Evolutionary conservation across 768 basidiomycete genomes (phyloP).

Genomic region (Asterophora lycoperdoides): DNA sequence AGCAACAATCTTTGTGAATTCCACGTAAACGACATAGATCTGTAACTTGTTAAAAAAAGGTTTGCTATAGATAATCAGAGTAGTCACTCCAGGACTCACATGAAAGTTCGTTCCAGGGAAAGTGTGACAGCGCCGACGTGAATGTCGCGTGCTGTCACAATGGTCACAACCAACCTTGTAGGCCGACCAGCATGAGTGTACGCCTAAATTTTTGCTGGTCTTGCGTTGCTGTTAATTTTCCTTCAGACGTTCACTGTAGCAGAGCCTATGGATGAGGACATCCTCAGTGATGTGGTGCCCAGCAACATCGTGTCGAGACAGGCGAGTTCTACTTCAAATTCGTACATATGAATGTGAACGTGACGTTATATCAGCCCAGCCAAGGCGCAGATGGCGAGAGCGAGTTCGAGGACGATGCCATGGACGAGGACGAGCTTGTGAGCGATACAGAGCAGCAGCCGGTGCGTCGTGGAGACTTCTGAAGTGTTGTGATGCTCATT

Average conservation of each 20-base stretch:
- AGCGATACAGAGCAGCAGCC: conserved; percentile 45
- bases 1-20: too few relatives aligned
- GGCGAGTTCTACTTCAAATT: conserved; percentile 35
- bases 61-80: too few relatives aligned
- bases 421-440: conserved; percentile 60
- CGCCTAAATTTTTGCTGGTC: conserved; percentile 8
- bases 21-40: too few relatives aligned
- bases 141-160: conserved; percentile 17
- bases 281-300: conserved; percentile 86
- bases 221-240: background rate
- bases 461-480: conserved; percentile 22
- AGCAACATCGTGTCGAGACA: conserved; percentile 89
- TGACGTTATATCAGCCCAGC: conserved; percentile 38
- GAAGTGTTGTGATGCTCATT: conserved; percentile 4
- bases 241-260: conserved; percentile 36
- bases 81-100: too few relatives aligned
- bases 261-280: conserved; percentile 61
- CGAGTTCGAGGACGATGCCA: conserved; percentile 59
- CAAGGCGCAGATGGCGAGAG: conserved; percentile 73
- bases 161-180: conserved; percentile 9
- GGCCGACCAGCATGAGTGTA: conserved; percentile 21
- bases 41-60: too few relatives aligned
- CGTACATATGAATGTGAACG: conserved; percentile 3
- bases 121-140: too few relatives aligned
- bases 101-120: too few relatives aligned